phyloP scores from a whole-genome alignment of 129 eudicot genomes.

The Flaveria robusta region DNA sequence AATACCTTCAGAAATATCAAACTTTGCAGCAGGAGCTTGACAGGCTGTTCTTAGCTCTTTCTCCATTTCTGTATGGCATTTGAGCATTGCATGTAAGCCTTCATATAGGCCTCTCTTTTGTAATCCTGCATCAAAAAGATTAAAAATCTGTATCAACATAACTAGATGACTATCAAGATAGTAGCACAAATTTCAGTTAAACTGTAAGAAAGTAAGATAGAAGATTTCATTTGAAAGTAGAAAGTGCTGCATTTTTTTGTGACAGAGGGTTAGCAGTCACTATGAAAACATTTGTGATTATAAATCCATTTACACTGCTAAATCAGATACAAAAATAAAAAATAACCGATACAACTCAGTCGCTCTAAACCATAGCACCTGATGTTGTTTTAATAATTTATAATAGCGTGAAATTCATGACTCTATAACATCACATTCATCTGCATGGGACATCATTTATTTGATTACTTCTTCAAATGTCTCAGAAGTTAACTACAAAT shows the following conservation, averaged over 20 bases:
- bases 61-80: slow-evolving; percentile 84
- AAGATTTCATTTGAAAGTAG: background rate
- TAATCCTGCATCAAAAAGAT: slow-evolving; percentile 70
- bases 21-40: slow-evolving; percentile 73
- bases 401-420: slow-evolving; percentile 4
- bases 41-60: slow-evolving; percentile 81
- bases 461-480: background rate
- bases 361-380: background rate
- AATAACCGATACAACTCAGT: background rate
- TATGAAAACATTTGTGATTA: background rate
- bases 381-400: background rate
- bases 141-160: slow-evolving; percentile 25
- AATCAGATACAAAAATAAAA: background rate
- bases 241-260: background rate
- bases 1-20: slow-evolving; percentile 76
- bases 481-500: background rate
- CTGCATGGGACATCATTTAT: slow-evolving; percentile 5
- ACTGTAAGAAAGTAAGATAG: background rate
- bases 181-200: slow-evolving; percentile 3
- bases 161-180: slow-evolving; percentile 1
- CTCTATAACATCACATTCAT: background rate
- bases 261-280: background rate
- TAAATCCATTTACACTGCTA: background rate
- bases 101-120: slow-evolving; percentile 85
- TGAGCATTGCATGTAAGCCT: slow-evolving; percentile 81